Evolutionary conservation across 1,284 basidiomycete species (phyloP), one percentile per base, ranked within the genome.

Genomic region (Tremellales sp.): DNA sequence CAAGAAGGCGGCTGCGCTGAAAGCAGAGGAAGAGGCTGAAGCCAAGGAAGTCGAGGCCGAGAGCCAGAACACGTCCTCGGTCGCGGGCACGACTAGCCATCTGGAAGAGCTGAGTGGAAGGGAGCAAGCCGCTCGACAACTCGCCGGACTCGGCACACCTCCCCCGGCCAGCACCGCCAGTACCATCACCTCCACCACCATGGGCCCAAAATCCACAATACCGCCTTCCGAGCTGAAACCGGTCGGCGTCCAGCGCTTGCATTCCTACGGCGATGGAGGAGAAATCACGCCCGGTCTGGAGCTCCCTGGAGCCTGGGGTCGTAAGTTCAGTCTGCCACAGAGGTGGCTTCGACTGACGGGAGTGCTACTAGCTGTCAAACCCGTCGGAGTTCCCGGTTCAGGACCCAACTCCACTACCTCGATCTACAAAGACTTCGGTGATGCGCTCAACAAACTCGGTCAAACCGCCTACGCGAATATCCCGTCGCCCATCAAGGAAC

Each of bases 301-400:
- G 45, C 37, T 71, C 8, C 68, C 68, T 4, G 68, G 68, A 29
- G 68, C 56, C 28, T 71, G 65, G 64, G 68, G 66, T 13, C 48
- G 66, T 68, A 39, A 56, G 64, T 63, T 43, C 19, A 22, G 9
- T 9, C 8, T 36, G 9, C 7, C 26, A 27, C 13, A 18, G 12
- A 13, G 24, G 50, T 25, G 8, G 19, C 25, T 5, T 28, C 35
- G 22, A 9, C 36, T 33, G 28, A 31, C 39, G 27, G 36, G 19
- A 22, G 14, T 32, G 13, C 34, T 33, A 16, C 4, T 32, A 61
- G 54, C 47, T 42, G 43, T 48, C 21, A 50, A 50, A 18, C 52
- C 55, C 1, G 47, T 57, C 21, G 50, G 53, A 19, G 40, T 53
- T n/a, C 57, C 65, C n/a, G 57, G 58, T 9, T 44, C 60, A 14